Evolutionary conservation across 257 asterid species (phyloP).

Genomic region (Capsicum chinense): DNA sequence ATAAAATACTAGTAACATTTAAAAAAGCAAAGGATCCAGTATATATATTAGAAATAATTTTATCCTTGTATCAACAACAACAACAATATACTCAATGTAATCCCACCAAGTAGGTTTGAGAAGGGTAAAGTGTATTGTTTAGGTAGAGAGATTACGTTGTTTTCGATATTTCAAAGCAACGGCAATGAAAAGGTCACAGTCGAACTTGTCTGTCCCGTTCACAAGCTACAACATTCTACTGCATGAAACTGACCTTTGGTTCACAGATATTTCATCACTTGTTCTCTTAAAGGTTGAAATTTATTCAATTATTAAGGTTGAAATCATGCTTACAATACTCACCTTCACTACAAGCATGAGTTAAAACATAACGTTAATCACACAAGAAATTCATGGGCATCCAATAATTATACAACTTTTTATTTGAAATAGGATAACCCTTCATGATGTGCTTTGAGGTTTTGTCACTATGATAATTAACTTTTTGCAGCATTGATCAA

Average conservation of each 20-base stretch:
- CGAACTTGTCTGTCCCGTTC: not conserved
- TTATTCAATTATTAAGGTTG: not conserved
- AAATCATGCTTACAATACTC: not conserved
- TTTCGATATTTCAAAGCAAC: no score
- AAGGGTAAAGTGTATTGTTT: no score
- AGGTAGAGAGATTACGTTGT: no score
- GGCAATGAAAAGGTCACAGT: no score
- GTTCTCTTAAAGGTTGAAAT: not conserved
- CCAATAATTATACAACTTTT: not conserved
- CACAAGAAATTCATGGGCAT: conserved; percentile 3
- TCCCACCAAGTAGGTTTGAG: no score
- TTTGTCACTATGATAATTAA: not conserved
- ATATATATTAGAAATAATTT: not conserved
- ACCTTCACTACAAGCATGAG: conserved; percentile 8
- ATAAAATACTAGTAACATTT: not conserved
- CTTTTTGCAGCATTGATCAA: not conserved
- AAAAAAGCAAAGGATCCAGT: not conserved
- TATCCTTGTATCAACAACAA: no score
- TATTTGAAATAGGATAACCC: not conserved
- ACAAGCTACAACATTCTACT: not conserved
- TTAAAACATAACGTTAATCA: not conserved
- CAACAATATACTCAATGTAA: no score
- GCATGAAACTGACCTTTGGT: conserved; percentile 14
- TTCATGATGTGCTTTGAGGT: not conserved
- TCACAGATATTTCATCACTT: not conserved